phyloP scores from a whole-genome alignment of 2,329 filamentous ascomycete species.

The Pseudopyrenochaeta lycopersici region DNA sequence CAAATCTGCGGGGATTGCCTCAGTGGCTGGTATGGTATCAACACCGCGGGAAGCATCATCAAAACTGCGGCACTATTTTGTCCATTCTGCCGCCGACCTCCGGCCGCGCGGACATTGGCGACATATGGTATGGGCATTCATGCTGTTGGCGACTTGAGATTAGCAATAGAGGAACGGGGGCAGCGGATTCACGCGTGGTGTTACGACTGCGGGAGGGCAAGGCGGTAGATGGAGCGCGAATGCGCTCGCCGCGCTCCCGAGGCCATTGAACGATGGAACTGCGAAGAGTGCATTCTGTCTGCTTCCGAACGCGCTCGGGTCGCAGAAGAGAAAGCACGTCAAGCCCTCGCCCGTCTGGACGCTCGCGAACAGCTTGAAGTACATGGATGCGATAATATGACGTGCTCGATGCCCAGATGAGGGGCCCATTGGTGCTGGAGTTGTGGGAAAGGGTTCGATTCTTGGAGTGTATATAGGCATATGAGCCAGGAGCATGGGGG shows the following conservation, averaged over 20 bases:
- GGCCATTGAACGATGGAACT: constrained; percentile 53
- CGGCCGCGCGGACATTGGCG: constrained; percentile 49
- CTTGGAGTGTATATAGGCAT: constrained; percentile 49
- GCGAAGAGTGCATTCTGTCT: constrained; percentile 46
- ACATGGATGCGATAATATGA: constrained; percentile 52
- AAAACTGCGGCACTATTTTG: constrained; percentile 60
- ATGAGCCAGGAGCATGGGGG: constrained; percentile 33
- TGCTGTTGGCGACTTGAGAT: constrained; percentile 49
- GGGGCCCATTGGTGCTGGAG: constrained; percentile 54
- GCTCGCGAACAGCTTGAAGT: constrained; percentile 6
- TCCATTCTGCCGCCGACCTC: constrained; percentile 60
- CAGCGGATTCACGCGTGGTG: constrained; percentile 63
- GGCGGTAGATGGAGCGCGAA: constrained; percentile 53
- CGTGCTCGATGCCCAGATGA: constrained; percentile 42
- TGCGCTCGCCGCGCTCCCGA: constrained; percentile 55
- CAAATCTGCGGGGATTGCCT: constrained; percentile 55
- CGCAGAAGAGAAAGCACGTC: constrained; percentile 16
- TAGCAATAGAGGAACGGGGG: constrained; percentile 53
- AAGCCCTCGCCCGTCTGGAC: constrained; percentile 5
- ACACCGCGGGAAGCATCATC: constrained; percentile 54
- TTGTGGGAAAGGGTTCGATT: constrained; percentile 44
- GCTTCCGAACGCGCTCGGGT: constrained; percentile 25
- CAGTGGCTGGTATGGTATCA: constrained; percentile 59
- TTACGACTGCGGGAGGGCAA: constrained; percentile 53
- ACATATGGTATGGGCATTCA: constrained; percentile 49